Conservation (phyloP, 2,329 filamentous ascomycete genomes). For the Thielaviopsis ethacetica region DNA sequence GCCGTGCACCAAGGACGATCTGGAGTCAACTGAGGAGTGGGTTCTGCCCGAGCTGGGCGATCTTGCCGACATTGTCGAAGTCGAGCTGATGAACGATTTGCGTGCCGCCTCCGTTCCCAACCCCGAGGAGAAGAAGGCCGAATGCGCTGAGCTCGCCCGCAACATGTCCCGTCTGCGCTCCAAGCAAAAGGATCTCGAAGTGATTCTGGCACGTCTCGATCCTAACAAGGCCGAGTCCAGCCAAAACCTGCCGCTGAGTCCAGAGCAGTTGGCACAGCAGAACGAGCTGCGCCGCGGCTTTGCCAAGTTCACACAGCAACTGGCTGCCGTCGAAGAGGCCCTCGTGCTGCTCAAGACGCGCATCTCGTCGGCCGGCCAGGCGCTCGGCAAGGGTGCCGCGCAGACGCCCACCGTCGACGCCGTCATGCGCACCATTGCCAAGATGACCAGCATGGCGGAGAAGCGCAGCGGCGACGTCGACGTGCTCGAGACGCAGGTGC, state of each 20-base stretch:
- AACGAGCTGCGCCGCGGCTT: constrained; percentile 67
- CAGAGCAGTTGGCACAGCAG: constrained; percentile 72
- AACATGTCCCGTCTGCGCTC: constrained; percentile 57
- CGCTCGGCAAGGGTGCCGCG: constrained; percentile 26
- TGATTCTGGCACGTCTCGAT: constrained; percentile 54
- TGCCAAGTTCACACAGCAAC: constrained; percentile 52
- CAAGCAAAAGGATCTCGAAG: constrained; percentile 62
- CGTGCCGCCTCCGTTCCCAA: constrained; percentile 52
- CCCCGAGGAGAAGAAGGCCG: constrained; percentile 50
- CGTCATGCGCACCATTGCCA: constrained; percentile 76
- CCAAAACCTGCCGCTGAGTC: constrained; percentile 57
- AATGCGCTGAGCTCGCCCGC: constrained; percentile 49
- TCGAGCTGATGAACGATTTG: constrained; percentile 46
- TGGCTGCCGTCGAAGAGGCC: constrained; percentile 66
- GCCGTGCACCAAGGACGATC: constrained; percentile 45
- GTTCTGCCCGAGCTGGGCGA: constrained; percentile 59
- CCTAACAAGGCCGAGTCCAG: constrained; percentile 48
- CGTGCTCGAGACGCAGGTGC: constrained; percentile 73
- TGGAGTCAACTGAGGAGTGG: constrained; percentile 55
- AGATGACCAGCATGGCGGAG: constrained; percentile 86
- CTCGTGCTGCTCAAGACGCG: constrained; percentile 65
- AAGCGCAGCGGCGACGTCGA: constrained; percentile 83
- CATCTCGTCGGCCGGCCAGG: constrained; percentile 42
- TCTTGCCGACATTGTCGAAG: constrained; percentile 46
- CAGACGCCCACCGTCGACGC: constrained; percentile 75